These are phyloP conservation scores for Sclerotinia minor DNA, from an alignment of 2,329 filamentous ascomycete genomes.

Conservation along the genomic window DNA sequence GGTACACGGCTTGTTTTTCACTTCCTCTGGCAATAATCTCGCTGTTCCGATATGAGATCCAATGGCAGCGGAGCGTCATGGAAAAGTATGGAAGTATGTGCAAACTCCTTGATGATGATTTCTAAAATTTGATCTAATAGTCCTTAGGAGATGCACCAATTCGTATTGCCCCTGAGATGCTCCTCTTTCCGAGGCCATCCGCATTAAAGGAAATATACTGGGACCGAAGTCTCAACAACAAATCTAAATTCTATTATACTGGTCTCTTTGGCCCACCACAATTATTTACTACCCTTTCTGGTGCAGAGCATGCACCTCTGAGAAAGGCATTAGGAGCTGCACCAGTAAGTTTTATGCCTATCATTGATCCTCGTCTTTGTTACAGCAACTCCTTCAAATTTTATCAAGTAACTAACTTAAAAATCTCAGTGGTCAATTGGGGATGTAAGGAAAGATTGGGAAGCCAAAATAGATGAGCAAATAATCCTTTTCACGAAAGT, in stretches of 20 bases:
- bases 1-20: conserved; percentile 18
- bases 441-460: conserved; percentile 4
- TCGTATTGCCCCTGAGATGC: conserved; percentile 40
- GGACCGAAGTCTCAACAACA: conserved; percentile 44
- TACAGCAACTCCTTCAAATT: too few species aligned
- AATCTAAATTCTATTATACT: conserved; percentile 42
- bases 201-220: conserved; percentile 46
- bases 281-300: conserved; percentile 28
- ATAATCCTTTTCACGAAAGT: conserved; percentile 2
- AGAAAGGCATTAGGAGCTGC: conserved; percentile 9
- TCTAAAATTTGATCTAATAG: not conserved
- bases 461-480: not conserved
- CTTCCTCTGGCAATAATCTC: conserved; percentile 14
- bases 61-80: not conserved
- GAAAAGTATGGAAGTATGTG: conserved; percentile 17
- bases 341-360: not conserved
- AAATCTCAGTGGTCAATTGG: conserved; percentile 4
- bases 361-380: not conserved
- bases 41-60: not conserved
- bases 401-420: not conserved
- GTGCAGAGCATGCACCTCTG: not conserved
- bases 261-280: conserved; percentile 43
- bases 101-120: rapidly evolving
- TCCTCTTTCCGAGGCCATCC: conserved; percentile 43
- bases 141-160: conserved; percentile 33